Conservation (phyloP, 257 asterid species). For the Solanum neorickii region DNA sequence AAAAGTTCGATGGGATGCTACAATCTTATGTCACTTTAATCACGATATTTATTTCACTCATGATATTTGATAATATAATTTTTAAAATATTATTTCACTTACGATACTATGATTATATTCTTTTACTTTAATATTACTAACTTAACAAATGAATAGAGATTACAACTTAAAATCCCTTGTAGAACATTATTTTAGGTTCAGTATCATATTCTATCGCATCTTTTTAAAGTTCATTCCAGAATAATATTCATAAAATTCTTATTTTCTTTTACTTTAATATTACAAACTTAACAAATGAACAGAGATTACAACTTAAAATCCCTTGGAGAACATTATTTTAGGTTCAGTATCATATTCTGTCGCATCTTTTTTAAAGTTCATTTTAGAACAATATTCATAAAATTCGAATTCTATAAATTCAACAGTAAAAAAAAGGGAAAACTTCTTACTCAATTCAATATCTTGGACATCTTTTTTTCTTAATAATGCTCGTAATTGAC, state of each 20-base stretch:
- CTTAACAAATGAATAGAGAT: background rate
- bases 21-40: background rate
- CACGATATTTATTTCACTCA: background rate
- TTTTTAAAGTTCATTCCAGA: too few species aligned
- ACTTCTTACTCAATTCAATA: too few species aligned
- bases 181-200: background rate
- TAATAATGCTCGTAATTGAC: too few species aligned
- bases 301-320: background rate
- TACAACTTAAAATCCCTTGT: background rate
- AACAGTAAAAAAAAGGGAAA: too few species aligned
- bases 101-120: background rate
- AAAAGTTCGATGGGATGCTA: background rate
- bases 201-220: background rate
- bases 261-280: background rate
- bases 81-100: background rate
- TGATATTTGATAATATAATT: background rate
- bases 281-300: background rate
- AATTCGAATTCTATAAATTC: too few species aligned
- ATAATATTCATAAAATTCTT: too few species aligned
- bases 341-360: background rate
- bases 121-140: background rate
- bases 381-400: too few species aligned
- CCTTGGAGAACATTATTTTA: background rate
- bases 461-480: too few species aligned
- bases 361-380: too few species aligned